These are phyloP conservation scores for Elsinoe australis DNA, from an alignment of 2,329 filamentous ascomycete species.

Conservation along the genomic window DNA sequence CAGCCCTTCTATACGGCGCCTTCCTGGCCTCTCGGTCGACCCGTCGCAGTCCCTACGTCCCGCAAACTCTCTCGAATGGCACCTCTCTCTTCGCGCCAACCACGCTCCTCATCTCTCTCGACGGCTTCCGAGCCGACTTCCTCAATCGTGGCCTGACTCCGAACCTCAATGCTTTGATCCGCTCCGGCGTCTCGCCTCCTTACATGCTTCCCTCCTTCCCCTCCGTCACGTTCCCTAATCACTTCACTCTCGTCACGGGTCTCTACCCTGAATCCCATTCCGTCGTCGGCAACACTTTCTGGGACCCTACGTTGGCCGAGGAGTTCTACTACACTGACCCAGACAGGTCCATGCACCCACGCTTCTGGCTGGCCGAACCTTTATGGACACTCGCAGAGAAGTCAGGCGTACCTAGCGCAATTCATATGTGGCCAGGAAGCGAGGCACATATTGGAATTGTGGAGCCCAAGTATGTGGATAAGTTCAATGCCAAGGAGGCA, in stretches of 20 bases:
- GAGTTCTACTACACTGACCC: slow-evolving; percentile 87
- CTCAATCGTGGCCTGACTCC: slow-evolving; percentile 77
- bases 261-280: slow-evolving; percentile 90
- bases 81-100: slow-evolving; percentile 84
- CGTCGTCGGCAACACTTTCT: slow-evolving; percentile 89
- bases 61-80: slow-evolving; percentile 58
- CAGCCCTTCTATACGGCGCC: slow-evolving; percentile 48
- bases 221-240: slow-evolving; percentile 89
- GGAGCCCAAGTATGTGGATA: slow-evolving; percentile 74
- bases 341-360: slow-evolving; percentile 64
- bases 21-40: slow-evolving; percentile 45
- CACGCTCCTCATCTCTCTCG: slow-evolving; percentile 85
- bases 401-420: slow-evolving; percentile 66
- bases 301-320: slow-evolving; percentile 67
- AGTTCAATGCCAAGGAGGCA: slow-evolving; percentile 69
- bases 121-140: slow-evolving; percentile 94
- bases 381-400: slow-evolving; percentile 89
- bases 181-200: slow-evolving; percentile 75
- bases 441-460: slow-evolving; percentile 74
- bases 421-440: slow-evolving; percentile 98
- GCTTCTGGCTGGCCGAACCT: slow-evolving; percentile 94
- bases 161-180: slow-evolving; percentile 67
- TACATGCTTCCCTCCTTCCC: slow-evolving; percentile 96
- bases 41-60: slow-evolving; percentile 16
- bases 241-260: slow-evolving; percentile 88